Conservation (phyloP, 2,329 filamentous ascomycete species). For the Sporothrix luriei region DNA sequence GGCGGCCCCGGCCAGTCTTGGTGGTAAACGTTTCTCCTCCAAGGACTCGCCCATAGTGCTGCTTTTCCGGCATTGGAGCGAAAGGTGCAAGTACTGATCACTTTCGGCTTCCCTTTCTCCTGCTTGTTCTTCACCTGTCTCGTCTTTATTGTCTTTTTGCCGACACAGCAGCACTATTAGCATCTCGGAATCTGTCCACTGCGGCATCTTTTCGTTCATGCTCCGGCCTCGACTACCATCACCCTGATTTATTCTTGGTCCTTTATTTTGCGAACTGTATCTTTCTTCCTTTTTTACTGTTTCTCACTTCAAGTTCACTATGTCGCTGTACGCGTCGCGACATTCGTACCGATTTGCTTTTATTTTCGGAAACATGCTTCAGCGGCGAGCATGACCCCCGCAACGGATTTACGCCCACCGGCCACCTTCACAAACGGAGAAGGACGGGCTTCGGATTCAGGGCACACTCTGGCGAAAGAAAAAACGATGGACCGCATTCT, state of each 20-base stretch:
- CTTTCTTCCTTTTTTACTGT: constrained; percentile 20
- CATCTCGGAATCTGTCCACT: neutral
- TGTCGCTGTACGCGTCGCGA: constrained; percentile 26
- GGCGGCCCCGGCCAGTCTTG: constrained; percentile 66
- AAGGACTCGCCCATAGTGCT: constrained; percentile 20
- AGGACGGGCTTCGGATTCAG: constrained; percentile 44
- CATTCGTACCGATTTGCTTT: constrained; percentile 33
- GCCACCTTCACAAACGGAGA: constrained; percentile 39
- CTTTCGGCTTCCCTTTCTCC: neutral
- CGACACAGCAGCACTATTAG: constrained; percentile 20
- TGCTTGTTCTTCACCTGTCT: constrained; percentile 30
- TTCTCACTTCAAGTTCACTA: constrained; percentile 29
- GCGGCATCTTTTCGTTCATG: neutral
- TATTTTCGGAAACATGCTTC: constrained; percentile 39
- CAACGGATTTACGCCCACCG: constrained; percentile 38
- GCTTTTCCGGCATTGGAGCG: constrained; percentile 1
- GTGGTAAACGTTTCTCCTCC: constrained; percentile 54
- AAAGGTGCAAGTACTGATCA: neutral
- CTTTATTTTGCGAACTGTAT: neutral
- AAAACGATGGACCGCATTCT: constrained; percentile 43
- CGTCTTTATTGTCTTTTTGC: constrained; percentile 25
- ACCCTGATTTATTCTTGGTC: constrained; percentile 32
- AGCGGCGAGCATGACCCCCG: constrained; percentile 46
- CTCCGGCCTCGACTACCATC: neutral
- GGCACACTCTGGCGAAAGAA: constrained; percentile 41